These are phyloP conservation scores for Sicyos edulis DNA, from an alignment of 306 rosid genomes.

Conservation along the genomic window DNA sequence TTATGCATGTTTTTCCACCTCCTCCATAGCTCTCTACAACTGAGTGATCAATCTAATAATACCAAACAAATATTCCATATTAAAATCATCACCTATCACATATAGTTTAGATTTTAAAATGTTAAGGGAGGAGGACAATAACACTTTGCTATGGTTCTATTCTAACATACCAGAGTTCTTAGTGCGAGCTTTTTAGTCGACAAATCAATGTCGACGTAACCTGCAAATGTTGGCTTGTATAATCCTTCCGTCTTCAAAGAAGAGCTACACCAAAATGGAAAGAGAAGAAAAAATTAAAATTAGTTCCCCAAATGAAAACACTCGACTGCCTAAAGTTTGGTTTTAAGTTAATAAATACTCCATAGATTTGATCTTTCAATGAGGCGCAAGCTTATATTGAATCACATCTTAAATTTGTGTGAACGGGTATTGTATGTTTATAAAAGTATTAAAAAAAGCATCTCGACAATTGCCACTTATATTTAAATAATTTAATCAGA, in stretches of 20 bases:
- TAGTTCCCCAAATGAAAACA: not conserved
- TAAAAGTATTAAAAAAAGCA: too few species aligned
- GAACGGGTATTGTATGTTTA: too few species aligned
- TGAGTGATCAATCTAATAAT: constrained; percentile 73
- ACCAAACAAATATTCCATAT: not conserved
- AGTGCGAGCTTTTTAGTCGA: constrained; percentile 48
- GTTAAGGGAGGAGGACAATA: too few species aligned
- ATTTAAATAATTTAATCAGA: too few species aligned
- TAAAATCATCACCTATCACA: not conserved
- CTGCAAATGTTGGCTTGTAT: constrained; percentile 75
- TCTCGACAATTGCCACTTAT: too few species aligned
- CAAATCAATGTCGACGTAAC: constrained; percentile 56
- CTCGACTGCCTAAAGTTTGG: too few species aligned
- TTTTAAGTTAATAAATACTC: too few species aligned
- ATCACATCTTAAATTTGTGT: too few species aligned
- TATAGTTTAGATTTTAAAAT: not conserved
- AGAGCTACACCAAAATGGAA: constrained; percentile 37
- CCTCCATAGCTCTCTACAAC: constrained; percentile 80
- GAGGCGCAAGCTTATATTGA: too few species aligned
- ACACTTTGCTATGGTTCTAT: not conserved
- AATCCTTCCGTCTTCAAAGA: constrained; percentile 33
- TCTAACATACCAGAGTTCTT: constrained; percentile 57
- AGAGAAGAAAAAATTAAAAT: not conserved
- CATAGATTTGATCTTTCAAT: too few species aligned
- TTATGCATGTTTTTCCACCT: constrained; percentile 68